These are phyloP conservation scores for Calocera cornea DNA, from an alignment of 768 basidiomycete genomes.

Conservation along the genomic window DNA sequence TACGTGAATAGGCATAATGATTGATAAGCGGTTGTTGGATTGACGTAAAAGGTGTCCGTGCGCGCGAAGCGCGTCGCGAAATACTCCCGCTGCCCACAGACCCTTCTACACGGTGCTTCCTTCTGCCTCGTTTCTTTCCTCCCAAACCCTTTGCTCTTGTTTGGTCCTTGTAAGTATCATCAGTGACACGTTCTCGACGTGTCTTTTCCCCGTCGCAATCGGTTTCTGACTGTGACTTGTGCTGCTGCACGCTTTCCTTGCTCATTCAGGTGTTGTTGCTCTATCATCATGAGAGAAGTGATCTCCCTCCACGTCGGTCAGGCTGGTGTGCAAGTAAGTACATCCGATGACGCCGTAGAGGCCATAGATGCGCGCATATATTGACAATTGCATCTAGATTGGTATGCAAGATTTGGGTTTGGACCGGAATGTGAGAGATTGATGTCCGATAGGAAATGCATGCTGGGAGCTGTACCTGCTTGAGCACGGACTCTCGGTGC, in stretches of 20 bases:
- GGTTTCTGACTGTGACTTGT: not conserved
- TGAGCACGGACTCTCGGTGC: conserved; percentile 71
- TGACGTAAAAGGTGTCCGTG: not conserved
- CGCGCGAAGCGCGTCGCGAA: not conserved
- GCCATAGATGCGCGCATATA: conserved; percentile 14
- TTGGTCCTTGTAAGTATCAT: not conserved
- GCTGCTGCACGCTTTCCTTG: not conserved
- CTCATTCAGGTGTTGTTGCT: conserved; percentile 7
- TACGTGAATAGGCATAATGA: not conserved
- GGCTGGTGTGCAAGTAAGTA: conserved; percentile 80
- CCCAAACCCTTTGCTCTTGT: not conserved
- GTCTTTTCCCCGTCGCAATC: not conserved
- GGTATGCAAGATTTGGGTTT: not conserved
- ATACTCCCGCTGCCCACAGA: not conserved
- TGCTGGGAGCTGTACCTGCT: conserved; percentile 99
- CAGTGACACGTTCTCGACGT: not conserved
- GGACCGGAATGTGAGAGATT: not conserved
- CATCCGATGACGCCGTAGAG: conserved; percentile 2
- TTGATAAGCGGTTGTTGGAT: not conserved
- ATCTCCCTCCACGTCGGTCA: conserved; percentile 98
- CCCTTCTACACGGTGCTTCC: conserved; percentile 1
- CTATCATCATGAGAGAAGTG: conserved; percentile 41
- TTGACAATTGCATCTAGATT: conserved; percentile 14
- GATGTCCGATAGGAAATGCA: conserved; percentile 61
- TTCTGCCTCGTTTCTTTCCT: conserved; percentile 3